These are phyloP conservation scores for Colletotrichum eremochloae DNA, from an alignment of 2,329 filamentous ascomycete genomes.

Conservation along the genomic window DNA sequence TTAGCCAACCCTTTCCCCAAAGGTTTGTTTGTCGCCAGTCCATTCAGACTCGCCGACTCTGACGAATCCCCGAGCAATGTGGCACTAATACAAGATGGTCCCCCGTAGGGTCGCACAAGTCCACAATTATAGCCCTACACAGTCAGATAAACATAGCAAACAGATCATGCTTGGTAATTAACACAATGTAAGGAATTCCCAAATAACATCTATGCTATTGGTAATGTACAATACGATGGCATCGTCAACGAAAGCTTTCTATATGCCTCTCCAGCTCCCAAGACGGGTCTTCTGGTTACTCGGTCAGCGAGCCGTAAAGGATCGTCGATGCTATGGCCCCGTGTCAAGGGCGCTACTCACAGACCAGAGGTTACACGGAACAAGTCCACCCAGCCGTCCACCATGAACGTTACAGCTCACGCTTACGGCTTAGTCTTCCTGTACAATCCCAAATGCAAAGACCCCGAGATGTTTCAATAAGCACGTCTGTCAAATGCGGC, in stretches of 20 bases:
- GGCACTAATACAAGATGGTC: no score
- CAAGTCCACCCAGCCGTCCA: background rate
- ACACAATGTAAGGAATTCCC: background rate
- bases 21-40: constrained; percentile 17
- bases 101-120: no score
- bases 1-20: background rate
- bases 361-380: background rate
- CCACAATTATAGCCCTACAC: no score
- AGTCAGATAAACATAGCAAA: no score
- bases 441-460: background rate
- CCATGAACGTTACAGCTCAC: background rate
- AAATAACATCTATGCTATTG: constrained; percentile 12
- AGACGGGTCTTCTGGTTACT: constrained; percentile 16
- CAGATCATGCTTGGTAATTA: no score
- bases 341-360: constrained; percentile 21
- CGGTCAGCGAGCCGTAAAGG: background rate
- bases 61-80: constrained; percentile 11
- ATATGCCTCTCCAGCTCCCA: background rate
- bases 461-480: constrained; percentile 25
- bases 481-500: constrained; percentile 18
- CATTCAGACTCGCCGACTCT: background rate
- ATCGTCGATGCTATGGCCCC: background rate
- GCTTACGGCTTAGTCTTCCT: background rate
- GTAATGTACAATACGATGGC: background rate
- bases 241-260: background rate